Evolutionary conservation across 257 asterid genomes (phyloP), one percentile per base, ranked within the genome.

Genomic region (Cruciata laevipes): DNA sequence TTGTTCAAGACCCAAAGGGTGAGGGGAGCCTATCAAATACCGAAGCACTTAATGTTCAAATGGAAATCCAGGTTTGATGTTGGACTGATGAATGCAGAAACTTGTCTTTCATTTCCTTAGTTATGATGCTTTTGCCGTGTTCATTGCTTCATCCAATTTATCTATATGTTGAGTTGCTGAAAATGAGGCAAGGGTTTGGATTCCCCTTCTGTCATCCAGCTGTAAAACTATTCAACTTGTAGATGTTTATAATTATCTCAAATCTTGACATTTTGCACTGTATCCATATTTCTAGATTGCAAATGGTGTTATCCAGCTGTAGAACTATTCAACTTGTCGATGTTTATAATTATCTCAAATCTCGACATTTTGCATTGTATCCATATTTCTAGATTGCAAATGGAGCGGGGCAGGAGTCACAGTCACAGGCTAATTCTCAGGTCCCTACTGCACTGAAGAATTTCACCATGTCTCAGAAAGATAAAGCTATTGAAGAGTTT

Each of bases 381-480:
- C 25, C 37, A 20, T 59, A 6, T 60, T 75, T 73, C 76, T 81
- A 88, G 96, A 72, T 78, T 74, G 74, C 63, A 31, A 81, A 78
- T 71, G 83, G 73, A 59, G 70, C 74, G 68, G 84, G 66, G 51
- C 51, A 42, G 18, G 51, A 42, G 64, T 75, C 95, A 71, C 82
- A 87, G 72, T 69, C 89, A 35, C 89, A 81, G 75, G 84, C 77
- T 58, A 80, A 66, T 71, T 58, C 79, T 69, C 89, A 85, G 76
- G 66, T 79, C 75, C 97, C 96, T 65, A 71, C 95, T 31, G 92
- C 92, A 47, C 73, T 93, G 66, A 90, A 68, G 80, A 88, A 80
- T 73, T 93, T 93, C 77, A 71, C 90, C 71, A 78, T 90, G 87
- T 68, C 92, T 2, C 95, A 82, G 53, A 93, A 93, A 88, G 95